Evolutionary conservation across 441 rosid species (phyloP).

Genomic region (Bruguiera hainesii): DNA sequence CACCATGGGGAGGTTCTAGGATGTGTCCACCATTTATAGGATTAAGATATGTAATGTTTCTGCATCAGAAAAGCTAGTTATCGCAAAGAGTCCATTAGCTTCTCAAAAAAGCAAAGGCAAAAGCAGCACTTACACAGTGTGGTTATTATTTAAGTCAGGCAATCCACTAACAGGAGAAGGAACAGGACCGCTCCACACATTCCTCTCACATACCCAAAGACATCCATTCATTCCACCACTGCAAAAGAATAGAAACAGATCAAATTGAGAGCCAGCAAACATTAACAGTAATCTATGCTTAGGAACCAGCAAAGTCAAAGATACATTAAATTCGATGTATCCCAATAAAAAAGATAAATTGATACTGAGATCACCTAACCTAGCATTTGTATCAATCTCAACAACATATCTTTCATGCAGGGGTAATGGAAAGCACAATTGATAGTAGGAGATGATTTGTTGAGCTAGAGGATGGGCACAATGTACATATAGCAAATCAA

Average conservation of each 20-base stretch:
- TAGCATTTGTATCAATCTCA: constrained; percentile 51
- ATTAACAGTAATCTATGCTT: neutral
- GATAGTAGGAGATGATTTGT: constrained; percentile 43
- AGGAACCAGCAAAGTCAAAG: constrained; percentile 7
- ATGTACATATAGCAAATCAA: constrained; percentile 76
- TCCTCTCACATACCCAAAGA: constrained; percentile 66
- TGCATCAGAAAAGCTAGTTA: constrained; percentile 30
- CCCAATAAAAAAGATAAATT: neutral
- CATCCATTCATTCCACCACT: constrained; percentile 93
- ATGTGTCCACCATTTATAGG: constrained; percentile 55
- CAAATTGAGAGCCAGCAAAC: constrained; percentile 22
- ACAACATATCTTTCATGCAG: constrained; percentile 39
- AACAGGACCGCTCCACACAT: constrained; percentile 35
- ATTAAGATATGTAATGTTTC: constrained; percentile 66
- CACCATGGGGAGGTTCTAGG: constrained; percentile 71
- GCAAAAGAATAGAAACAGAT: constrained; percentile 26
- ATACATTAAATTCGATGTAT: neutral
- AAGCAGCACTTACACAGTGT: constrained; percentile 56
- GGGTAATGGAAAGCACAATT: constrained; percentile 22
- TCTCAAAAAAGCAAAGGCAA: constrained; percentile 18
- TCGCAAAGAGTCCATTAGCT: constrained; percentile 9
- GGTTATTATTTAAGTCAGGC: constrained; percentile 57
- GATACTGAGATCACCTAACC: constrained; percentile 42
- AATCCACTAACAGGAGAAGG: constrained; percentile 70
- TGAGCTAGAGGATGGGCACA: constrained; percentile 56